phyloP scores from a whole-genome alignment of 352 stramenopile genomes.

The Phytophthora pistaciae region DNA sequence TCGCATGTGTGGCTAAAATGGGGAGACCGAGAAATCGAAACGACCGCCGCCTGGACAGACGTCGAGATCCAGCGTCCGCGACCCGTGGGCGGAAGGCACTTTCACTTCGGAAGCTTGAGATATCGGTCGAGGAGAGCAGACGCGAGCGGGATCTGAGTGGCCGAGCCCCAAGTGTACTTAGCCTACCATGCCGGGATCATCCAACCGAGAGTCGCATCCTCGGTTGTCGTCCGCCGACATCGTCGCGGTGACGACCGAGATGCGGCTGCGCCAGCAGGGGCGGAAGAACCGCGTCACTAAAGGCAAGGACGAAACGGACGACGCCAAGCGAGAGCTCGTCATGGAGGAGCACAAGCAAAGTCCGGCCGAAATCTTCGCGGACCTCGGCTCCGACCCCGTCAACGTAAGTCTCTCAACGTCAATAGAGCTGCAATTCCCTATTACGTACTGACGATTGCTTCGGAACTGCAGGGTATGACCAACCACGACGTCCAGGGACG shows the following conservation, averaged over 20 bases:
- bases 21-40: slow-evolving; percentile 15
- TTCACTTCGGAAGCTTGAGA: slow-evolving; percentile 31
- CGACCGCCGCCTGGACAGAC: slow-evolving; percentile 22
- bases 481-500: slow-evolving; percentile 62
- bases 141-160: slow-evolving; percentile 6
- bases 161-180: slow-evolving; percentile 4
- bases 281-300: slow-evolving; percentile 37
- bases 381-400: slow-evolving; percentile 60
- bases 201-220: slow-evolving; percentile 44
- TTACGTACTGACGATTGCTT: not conserved
- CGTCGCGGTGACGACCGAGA: slow-evolving; percentile 83
- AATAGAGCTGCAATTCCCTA: not conserved
- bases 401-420: slow-evolving; percentile 43
- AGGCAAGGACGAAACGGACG: slow-evolving; percentile 56
- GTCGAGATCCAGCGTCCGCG: slow-evolving; percentile 19
- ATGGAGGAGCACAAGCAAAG: slow-evolving; percentile 87
- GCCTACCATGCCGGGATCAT: slow-evolving; percentile 33
- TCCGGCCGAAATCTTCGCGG: slow-evolving; percentile 68
- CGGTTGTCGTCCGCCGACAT: slow-evolving; percentile 86
- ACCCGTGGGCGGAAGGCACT: slow-evolving; percentile 21
- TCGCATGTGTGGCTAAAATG: slow-evolving; percentile 4
- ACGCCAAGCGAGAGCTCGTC: slow-evolving; percentile 83
- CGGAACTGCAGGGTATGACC: slow-evolving; percentile 61
- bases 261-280: slow-evolving; percentile 71
- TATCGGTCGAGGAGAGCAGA: slow-evolving; percentile 8